A percentile compares a stretch with the other conserved stretches of the same genome.
These are phyloP conservation scores for Stentor roeselii DNA, from an alignment of 73 alveolate species.

Conservation along the genomic window DNA sequence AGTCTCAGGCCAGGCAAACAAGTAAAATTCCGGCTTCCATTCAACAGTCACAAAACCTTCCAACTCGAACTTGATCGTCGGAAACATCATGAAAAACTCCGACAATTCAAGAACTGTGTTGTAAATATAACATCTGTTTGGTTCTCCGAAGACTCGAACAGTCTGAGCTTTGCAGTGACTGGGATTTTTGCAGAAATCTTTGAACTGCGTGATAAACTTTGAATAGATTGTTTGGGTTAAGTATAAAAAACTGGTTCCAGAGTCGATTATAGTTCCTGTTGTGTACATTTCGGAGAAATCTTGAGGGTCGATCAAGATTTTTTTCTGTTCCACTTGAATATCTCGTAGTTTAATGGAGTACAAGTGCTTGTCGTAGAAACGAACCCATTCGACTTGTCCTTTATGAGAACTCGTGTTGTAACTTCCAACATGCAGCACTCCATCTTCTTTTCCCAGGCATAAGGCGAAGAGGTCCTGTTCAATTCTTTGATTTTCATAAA, in stretches of 20 bases:
- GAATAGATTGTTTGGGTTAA: slow-evolving; percentile 36
- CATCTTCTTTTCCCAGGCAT: slow-evolving; percentile 89
- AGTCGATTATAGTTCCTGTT: slow-evolving; percentile 50
- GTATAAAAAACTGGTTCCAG: slow-evolving; percentile 67
- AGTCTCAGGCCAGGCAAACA: slow-evolving; percentile 36
- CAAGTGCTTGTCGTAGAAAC: slow-evolving; percentile 25
- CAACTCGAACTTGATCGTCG: slow-evolving; percentile 45
- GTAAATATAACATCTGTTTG: slow-evolving; percentile 49
- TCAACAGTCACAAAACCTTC: slow-evolving; percentile 37
- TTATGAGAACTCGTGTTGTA: slow-evolving; percentile 57
- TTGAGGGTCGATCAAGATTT: slow-evolving; percentile 23
- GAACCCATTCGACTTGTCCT: slow-evolving; percentile 37
- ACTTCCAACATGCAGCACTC: slow-evolving; percentile 74
- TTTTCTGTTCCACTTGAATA: background rate
- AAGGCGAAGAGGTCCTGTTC: slow-evolving; percentile 72
- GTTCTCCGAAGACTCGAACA: slow-evolving; percentile 37
- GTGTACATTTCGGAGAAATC: slow-evolving; percentile 21
- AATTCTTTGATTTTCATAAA: slow-evolving; percentile 44
- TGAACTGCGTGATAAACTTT: slow-evolving; percentile 28
- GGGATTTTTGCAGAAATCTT: slow-evolving; percentile 33
- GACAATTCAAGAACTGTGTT: slow-evolving; percentile 30
- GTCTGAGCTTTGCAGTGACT: slow-evolving; percentile 29
- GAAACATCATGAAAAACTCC: slow-evolving; percentile 59
- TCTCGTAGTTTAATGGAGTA: slow-evolving; percentile 25
- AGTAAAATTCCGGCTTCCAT: slow-evolving; percentile 54